Conservation (phyloP, 116 monocot species). For the Trichopus zeylanicus region DNA sequence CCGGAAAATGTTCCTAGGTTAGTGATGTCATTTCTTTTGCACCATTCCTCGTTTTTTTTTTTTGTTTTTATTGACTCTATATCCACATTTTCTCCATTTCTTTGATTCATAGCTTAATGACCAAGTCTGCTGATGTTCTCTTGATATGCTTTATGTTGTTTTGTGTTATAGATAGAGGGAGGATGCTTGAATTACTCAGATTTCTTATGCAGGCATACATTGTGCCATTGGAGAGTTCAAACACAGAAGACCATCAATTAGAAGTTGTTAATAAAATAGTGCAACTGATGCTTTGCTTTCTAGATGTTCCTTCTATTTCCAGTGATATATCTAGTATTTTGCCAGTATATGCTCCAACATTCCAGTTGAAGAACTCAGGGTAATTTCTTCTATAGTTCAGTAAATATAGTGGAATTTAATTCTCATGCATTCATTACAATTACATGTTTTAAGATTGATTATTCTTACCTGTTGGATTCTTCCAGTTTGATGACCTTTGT, state of each 20-base stretch:
- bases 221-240: slow-evolving; percentile 10
- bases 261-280: slow-evolving; percentile 41
- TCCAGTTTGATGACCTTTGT: slow-evolving; percentile 59
- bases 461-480: too few relatives aligned
- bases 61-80: too few relatives aligned
- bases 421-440: too few relatives aligned
- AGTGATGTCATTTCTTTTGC: slow-evolving; percentile 8
- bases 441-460: too few relatives aligned
- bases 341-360: slow-evolving; percentile 45
- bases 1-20: slow-evolving; percentile 33
- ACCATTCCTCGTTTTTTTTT: too few relatives aligned
- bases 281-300: slow-evolving; percentile 54
- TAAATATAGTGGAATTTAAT: background rate
- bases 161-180: slow-evolving; percentile 38
- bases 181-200: slow-evolving; percentile 38
- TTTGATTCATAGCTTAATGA: background rate
- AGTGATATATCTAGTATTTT: slow-evolving; percentile 29
- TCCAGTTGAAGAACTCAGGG: slow-evolving; percentile 53
- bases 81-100: too few relatives aligned
- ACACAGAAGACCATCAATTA: slow-evolving; percentile 20
- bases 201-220: slow-evolving; percentile 49
- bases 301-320: slow-evolving; percentile 42
- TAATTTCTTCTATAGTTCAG: too few relatives aligned
- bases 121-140: background rate
- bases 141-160: background rate